Evolutionary conservation across 83 land plant species (phyloP).

Genomic region (Isoetes engelmannii): DNA sequence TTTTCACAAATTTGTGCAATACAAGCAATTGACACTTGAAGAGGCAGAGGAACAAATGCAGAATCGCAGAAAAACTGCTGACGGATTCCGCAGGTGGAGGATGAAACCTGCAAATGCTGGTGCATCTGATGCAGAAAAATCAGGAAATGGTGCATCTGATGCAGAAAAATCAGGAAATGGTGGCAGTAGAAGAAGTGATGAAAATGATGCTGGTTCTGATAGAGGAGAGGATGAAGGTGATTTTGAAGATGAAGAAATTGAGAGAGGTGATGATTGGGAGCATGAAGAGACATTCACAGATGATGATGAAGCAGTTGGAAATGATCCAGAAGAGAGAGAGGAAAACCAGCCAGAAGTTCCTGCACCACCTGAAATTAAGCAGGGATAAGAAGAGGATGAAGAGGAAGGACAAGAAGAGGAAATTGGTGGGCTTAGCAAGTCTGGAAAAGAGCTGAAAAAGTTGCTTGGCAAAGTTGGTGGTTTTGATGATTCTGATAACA

Average conservation of each 20-base stretch:
- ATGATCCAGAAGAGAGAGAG: constrained; percentile 89
- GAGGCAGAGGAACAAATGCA: constrained; percentile 99
- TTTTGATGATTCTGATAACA: constrained; percentile 72
- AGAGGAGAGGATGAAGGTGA: constrained; percentile 86
- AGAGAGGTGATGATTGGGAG: constrained; percentile 99
- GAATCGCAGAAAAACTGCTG: constrained; percentile 75
- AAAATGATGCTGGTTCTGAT: constrained; percentile 49
- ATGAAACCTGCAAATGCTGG: constrained; percentile 95
- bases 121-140: constrained; percentile 87
- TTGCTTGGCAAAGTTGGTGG: constrained; percentile 71
- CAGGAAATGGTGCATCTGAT: constrained; percentile 46
- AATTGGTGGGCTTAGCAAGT: constrained; percentile 71
- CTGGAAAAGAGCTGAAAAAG: constrained; percentile 93
- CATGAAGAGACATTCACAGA: constrained; percentile 99
- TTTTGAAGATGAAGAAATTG: constrained; percentile 86
- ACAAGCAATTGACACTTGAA: constrained; percentile 92
- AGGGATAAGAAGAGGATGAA: constrained; percentile 81
- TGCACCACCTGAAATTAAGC: constrained; percentile 97
- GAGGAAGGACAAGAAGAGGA: constrained; percentile 54
- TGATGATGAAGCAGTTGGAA: constrained; percentile 96
- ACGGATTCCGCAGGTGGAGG: constrained; percentile 95
- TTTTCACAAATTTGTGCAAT: constrained; percentile 88
- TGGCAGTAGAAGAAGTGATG: constrained; percentile 45
- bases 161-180: constrained; percentile 10
- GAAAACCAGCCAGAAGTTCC: constrained; percentile 94